These are phyloP conservation scores for Camellia lanceoleosa DNA, from an alignment of 148 eudicot species.

Conservation along the genomic window DNA sequence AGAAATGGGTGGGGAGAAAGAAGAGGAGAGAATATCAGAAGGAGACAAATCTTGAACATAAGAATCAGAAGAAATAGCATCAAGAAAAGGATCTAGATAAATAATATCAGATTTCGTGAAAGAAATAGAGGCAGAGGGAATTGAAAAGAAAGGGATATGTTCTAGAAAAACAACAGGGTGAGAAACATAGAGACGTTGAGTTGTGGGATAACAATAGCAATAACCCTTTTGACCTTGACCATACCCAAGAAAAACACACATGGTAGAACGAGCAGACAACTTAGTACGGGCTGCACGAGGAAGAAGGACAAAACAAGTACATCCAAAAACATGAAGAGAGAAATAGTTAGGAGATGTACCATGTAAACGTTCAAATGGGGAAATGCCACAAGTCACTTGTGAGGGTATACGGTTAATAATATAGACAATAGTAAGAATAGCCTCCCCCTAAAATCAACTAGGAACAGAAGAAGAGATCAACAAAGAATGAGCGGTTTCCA, in stretches of 20 bases:
- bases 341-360: too few species aligned
- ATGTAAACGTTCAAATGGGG: not conserved
- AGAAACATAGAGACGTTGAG: not conserved
- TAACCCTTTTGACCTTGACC: too few species aligned
- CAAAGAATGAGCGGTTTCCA: not conserved
- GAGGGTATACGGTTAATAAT: too few species aligned
- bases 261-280: not conserved
- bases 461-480: not conserved
- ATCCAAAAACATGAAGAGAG: not conserved
- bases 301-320: not conserved
- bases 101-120: too few species aligned
- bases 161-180: not conserved
- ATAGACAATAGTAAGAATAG: too few species aligned
- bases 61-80: not conserved
- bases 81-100: not conserved
- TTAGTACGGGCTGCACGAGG: not conserved
- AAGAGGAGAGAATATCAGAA: not conserved
- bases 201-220: too few species aligned
- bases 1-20: not conserved
- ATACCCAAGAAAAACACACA: not conserved
- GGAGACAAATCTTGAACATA: not conserved
- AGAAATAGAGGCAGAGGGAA: not conserved
- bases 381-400: not conserved
- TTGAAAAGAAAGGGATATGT: not conserved
- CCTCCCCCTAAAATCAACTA: not conserved